phyloP scores from a whole-genome alignment of 768 basidiomycete species.

The Asterophora parasitica region DNA sequence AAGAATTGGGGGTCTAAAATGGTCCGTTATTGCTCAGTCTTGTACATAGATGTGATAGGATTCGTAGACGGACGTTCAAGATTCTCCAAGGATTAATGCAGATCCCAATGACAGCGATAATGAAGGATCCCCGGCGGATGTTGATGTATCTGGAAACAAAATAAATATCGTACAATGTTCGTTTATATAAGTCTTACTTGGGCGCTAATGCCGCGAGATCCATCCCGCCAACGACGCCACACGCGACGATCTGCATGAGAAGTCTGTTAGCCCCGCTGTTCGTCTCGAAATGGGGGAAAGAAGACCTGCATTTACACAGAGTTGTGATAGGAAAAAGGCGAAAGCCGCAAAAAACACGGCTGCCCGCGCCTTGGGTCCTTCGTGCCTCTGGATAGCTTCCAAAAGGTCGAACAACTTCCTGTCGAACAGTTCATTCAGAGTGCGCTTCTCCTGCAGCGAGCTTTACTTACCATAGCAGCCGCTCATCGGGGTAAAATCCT shows the following conservation, averaged over 20 bases:
- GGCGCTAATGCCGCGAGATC: constrained; percentile 26
- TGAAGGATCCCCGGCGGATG: constrained; percentile 27
- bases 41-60: neutral
- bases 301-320: constrained; percentile 24
- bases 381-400: constrained; percentile 25
- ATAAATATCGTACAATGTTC: neutral
- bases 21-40: neutral
- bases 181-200: neutral
- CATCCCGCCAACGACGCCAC: constrained; percentile 30
- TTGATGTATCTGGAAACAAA: constrained; percentile 19
- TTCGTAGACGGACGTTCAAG: constrained; percentile 18
- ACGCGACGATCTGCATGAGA: constrained; percentile 20
- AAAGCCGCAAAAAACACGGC: constrained; percentile 29
- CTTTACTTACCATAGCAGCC: constrained; percentile 21
- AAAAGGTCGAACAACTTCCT: constrained; percentile 30
- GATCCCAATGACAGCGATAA: constrained; percentile 25
- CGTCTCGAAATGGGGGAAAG: neutral
- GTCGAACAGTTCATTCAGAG: neutral
- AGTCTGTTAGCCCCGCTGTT: neutral
- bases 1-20: constrained; percentile 18
- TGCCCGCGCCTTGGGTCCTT: constrained; percentile 23
- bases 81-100: constrained; percentile 29
- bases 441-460: neutral
- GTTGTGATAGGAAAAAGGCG: constrained; percentile 26
- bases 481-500: constrained; percentile 28